Conservation (phyloP, 78 protist genomes). For the Isochrysis galbana region DNA sequence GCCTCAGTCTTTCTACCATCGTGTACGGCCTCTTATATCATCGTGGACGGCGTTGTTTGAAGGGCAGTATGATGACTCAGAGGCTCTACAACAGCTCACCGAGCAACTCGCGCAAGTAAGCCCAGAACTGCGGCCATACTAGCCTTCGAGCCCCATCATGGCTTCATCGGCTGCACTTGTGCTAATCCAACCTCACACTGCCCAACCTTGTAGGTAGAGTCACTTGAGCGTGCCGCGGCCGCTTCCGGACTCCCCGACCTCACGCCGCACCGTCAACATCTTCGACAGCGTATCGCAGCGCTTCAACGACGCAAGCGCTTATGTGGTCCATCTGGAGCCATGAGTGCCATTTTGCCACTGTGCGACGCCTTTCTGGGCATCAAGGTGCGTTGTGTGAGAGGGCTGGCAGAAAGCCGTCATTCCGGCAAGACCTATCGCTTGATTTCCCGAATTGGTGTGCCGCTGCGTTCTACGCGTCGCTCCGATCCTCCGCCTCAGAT, state of each 20-base stretch:
- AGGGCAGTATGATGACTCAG: background rate
- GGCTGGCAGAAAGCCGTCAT: too few relatives aligned
- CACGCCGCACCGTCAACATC: background rate
- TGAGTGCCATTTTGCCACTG: background rate
- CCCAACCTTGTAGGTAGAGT: too few relatives aligned
- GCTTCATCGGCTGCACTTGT: too few relatives aligned
- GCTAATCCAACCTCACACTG: too few relatives aligned
- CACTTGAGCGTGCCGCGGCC: background rate
- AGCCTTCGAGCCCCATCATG: too few relatives aligned
- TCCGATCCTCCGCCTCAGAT: too few relatives aligned
- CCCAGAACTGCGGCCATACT: too few relatives aligned
- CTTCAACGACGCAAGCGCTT: background rate
- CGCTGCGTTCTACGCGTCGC: too few relatives aligned
- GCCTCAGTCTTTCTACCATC: background rate
- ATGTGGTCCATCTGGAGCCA: slow-evolving; percentile 14
- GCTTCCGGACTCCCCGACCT: background rate
- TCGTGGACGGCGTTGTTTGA: background rate
- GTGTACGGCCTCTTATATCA: background rate
- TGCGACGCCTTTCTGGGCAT: slow-evolving; percentile 18
- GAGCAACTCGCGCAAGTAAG: background rate
- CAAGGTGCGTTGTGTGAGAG: too few relatives aligned
- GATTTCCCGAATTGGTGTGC: too few relatives aligned
- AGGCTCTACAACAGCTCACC: background rate
- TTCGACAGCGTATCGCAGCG: background rate
- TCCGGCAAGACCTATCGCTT: too few relatives aligned